These are phyloP conservation scores for Magnusiomyces paraingens DNA, from an alignment of 1,139 yeast species.

Conservation along the genomic window DNA sequence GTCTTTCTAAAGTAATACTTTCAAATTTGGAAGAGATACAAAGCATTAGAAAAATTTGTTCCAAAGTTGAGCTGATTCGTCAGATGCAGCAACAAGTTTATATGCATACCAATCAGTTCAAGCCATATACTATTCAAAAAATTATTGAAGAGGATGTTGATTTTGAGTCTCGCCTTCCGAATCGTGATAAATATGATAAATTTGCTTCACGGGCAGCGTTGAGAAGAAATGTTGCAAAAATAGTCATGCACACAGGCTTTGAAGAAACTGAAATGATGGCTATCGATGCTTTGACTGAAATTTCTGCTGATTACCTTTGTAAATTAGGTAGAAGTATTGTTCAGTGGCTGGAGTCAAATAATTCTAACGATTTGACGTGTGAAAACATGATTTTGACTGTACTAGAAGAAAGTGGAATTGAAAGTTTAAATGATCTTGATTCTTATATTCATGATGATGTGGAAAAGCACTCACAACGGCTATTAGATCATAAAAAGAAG, in stretches of 20 bases:
- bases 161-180: constrained; percentile 64
- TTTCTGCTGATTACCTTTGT: constrained; percentile 73
- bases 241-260: constrained; percentile 91
- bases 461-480: constrained; percentile 59
- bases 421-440: constrained; percentile 69
- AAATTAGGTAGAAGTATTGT: constrained; percentile 69
- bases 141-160: constrained; percentile 69
- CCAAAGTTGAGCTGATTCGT: constrained; percentile 79
- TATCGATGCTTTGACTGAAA: constrained; percentile 69
- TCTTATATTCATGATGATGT: constrained; percentile 70
- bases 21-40: constrained; percentile 75
- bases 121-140: constrained; percentile 58
- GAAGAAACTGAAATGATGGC: constrained; percentile 79
- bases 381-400: constrained; percentile 55
- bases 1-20: constrained; percentile 50
- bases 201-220: constrained; percentile 61
- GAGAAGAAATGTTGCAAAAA: constrained; percentile 63
- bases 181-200: constrained; percentile 53
- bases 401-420: constrained; percentile 77
- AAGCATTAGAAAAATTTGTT: constrained; percentile 79
- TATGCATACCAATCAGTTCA: constrained; percentile 67
- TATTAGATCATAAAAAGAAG: constrained; percentile 61
- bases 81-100: constrained; percentile 85
- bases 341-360: constrained; percentile 41
- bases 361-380: constrained; percentile 31